A percentile compares a stretch with the other conserved stretches of the same genome.
These are phyloP conservation scores for Tetrapisispora namnaoensis DNA, from an alignment of 805 yeast species.

Conservation along the genomic window DNA sequence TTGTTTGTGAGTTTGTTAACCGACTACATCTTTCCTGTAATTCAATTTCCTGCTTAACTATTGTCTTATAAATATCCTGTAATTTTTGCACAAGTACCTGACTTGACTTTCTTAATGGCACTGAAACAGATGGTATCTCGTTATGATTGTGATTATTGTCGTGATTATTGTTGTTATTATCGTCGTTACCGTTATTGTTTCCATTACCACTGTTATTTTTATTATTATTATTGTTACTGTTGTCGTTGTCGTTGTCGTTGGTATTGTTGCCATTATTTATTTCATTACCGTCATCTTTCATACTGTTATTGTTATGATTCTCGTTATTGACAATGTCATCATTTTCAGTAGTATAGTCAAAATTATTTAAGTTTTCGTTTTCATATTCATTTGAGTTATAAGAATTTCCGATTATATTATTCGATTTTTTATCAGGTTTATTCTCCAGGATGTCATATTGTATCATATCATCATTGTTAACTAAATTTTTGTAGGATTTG, in stretches of 20 bases:
- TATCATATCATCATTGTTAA: not conserved
- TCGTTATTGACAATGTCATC: not conserved
- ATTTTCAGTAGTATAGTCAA: not conserved
- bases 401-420: too few relatives aligned
- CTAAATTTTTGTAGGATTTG: not conserved
- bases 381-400: not conserved
- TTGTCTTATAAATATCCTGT: conserved; percentile 65
- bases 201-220: conserved; percentile 6
- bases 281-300: conserved; percentile 1
- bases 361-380: not conserved
- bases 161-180: conserved; percentile 11
- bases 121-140: conserved; percentile 13
- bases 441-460: not conserved
- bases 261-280: not conserved
- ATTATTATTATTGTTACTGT: conserved; percentile 3
- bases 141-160: conserved; percentile 17
- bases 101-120: conserved; percentile 25
- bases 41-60: conserved; percentile 56
- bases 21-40: conserved; percentile 62
- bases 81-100: conserved; percentile 53
- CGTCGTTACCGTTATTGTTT: conserved; percentile 7
- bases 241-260: conserved; percentile 3
- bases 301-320: conserved; percentile 4
- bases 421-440: not conserved
- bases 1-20: conserved; percentile 44